Evolutionary conservation across 192 early-diverging fungal genomes (phyloP).

Genomic region (Dispira parvispora): DNA sequence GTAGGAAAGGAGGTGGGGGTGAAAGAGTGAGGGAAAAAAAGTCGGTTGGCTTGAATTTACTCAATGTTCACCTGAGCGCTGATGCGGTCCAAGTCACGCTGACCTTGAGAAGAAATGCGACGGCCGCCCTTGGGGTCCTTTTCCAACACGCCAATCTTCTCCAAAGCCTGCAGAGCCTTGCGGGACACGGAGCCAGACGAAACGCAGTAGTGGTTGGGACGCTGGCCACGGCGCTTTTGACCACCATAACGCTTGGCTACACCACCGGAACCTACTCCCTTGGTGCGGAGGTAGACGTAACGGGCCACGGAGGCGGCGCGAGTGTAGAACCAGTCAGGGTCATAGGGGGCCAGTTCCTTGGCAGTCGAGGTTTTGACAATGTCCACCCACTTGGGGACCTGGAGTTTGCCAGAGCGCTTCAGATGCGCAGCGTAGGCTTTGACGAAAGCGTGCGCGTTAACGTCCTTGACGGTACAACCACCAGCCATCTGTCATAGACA

Average conservation of each 20-base stretch:
- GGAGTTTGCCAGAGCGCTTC: slow-evolving; percentile 96
- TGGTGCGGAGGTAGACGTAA: slow-evolving; percentile 91
- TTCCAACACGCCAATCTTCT: slow-evolving; percentile 96
- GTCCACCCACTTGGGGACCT: slow-evolving; percentile 98
- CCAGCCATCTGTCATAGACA: slow-evolving; percentile 25
- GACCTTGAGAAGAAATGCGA: slow-evolving; percentile 85
- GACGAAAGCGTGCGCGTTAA: slow-evolving; percentile 86
- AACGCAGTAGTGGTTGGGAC: slow-evolving; percentile 78
- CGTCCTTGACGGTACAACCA: slow-evolving; percentile 95
- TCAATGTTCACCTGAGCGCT: slow-evolving; percentile 33
- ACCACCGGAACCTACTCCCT: slow-evolving; percentile 81
- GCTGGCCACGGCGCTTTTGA: slow-evolving; percentile 75
- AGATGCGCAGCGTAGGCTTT: slow-evolving; percentile 98
- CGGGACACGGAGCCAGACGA: slow-evolving; percentile 85
- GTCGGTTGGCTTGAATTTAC: too few relatives aligned
- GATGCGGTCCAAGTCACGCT: slow-evolving; percentile 98
- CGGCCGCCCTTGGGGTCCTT: slow-evolving; percentile 80
- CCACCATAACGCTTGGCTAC: slow-evolving; percentile 91
- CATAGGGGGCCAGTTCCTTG: slow-evolving; percentile 97
- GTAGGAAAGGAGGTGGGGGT: too few relatives aligned
- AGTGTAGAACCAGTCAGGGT: slow-evolving; percentile 99
- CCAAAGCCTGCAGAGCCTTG: slow-evolving; percentile 94
- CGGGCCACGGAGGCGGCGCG: slow-evolving; percentile 92
- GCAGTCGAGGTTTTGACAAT: slow-evolving; percentile 92
- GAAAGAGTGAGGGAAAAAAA: too few relatives aligned